These are phyloP conservation scores for Striga asiatica DNA, from an alignment of 257 asterid species.

Conservation along the genomic window DNA sequence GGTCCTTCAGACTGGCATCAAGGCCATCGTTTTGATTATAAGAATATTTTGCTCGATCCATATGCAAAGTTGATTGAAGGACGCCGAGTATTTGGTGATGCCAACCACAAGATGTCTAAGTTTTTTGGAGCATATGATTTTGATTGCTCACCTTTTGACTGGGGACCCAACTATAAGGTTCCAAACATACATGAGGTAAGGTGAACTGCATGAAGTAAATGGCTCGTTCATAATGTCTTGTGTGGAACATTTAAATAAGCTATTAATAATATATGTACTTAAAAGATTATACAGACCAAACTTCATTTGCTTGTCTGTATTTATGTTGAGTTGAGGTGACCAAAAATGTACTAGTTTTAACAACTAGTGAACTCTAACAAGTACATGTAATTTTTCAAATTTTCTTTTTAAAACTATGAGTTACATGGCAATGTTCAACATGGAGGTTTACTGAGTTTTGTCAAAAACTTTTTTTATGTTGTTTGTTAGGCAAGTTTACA, in stretches of 20 bases:
- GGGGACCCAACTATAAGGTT: slow-evolving; percentile 81
- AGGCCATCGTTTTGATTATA: slow-evolving; percentile 81
- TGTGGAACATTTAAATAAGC: neutral
- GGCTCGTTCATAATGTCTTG: slow-evolving; percentile 14
- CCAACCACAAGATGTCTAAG: slow-evolving; percentile 42
- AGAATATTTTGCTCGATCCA: slow-evolving; percentile 66
- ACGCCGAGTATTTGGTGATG: slow-evolving; percentile 75
- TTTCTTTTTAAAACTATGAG: neutral
- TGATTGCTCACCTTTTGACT: slow-evolving; percentile 65
- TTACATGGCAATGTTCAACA: neutral
- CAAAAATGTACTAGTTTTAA: neutral
- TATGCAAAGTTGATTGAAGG: slow-evolving; percentile 93
- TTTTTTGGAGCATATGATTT: slow-evolving; percentile 77
- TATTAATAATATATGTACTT: neutral
- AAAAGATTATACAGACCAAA: neutral
- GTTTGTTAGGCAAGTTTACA: neutral
- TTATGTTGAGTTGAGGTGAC: slow-evolving; percentile 4
- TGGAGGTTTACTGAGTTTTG: neutral
- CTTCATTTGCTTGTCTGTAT: neutral
- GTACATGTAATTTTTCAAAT: neutral
- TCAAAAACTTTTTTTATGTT: neutral
- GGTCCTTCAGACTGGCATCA: slow-evolving; percentile 80
- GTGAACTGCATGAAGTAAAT: slow-evolving; percentile 17
- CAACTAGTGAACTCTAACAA: neutral
- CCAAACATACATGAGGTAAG: slow-evolving; percentile 89